Base-by-base conservation (phyloP, 2,329 filamentous ascomycete species). In the Fusarium sp. region DNA sequence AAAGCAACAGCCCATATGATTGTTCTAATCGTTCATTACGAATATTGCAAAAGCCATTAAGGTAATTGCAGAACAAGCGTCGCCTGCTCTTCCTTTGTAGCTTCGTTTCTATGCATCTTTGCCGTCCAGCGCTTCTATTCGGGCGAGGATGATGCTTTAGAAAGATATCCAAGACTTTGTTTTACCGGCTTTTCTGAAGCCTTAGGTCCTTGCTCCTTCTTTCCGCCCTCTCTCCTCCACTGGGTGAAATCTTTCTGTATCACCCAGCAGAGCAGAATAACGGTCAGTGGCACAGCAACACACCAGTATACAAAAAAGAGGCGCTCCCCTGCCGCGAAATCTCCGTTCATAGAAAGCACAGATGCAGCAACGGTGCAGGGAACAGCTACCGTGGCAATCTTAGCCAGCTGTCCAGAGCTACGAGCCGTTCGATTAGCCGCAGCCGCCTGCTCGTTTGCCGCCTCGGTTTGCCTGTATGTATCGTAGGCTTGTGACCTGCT, bases 331-430 rank as follows among this genome's bases (percentile, higher is more conserved):
- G 42, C 42, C 6, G 52, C 33, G 21, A 47, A 55, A 3, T 47
- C n/a, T 7, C 33, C 42, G 10, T 47, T 55, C 24, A 55, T 13
- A 7, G 52, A 55, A 1, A 55, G 11, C 1, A 39, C n/a, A n/a
- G 52, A 55, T 4, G 52, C 52, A 5, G 33, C 33, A 7, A 49
- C n/a, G 1, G 52, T 47, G 10, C 33, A 49, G 3, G 45, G 45
- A 22, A 57, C 54, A 34, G 36, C 26, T 4, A 57, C 54, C 3
- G 45, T 51, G 10, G 45, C 45, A n/a, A 56, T 50, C 19, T 56
- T 56, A 1, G 44, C 34, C 6, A 51, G 54, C n/a, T 57, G 54
- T 1, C 36, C 45, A 10, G 54, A 42, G 10, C 45, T 51, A 21
- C 54, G 38, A 6, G 54, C 36, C 14, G 45, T 57, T 5, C 54